Evolutionary conservation across 2,329 filamentous ascomycete species (phyloP).

Genomic region (Periglandula ipomoeae): DNA sequence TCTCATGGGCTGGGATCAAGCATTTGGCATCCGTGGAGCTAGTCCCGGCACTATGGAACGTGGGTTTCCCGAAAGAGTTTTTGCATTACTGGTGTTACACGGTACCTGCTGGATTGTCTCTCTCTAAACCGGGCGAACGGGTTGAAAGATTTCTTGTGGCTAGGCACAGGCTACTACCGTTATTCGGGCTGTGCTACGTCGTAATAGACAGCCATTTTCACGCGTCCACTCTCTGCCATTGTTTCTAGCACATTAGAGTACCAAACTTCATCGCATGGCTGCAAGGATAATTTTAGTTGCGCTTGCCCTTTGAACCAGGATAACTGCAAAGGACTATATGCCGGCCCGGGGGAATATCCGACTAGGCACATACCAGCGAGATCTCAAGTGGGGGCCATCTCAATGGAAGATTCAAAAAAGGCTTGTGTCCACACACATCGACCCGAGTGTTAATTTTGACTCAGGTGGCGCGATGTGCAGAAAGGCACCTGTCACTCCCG

Average conservation of each 20-base stretch:
- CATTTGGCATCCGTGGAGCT: background rate
- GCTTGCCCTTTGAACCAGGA: too few relatives aligned
- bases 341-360: background rate
- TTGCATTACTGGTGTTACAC: background rate
- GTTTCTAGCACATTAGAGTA: too few relatives aligned
- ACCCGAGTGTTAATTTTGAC: background rate
- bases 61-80: background rate
- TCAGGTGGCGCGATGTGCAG: background rate
- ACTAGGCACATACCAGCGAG: background rate
- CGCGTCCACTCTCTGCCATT: too few relatives aligned
- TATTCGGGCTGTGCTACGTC: too few relatives aligned
- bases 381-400: background rate
- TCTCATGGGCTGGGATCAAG: background rate
- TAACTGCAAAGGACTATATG: background rate
- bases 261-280: too few relatives aligned
- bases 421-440: background rate
- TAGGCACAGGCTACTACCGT: too few relatives aligned
- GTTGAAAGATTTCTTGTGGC: too few relatives aligned
- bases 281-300: too few relatives aligned
- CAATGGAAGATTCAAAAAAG: too few relatives aligned
- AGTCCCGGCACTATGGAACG: background rate
- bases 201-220: too few relatives aligned
- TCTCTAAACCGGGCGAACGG: too few relatives aligned
- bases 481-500: background rate
- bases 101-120: background rate